Conservation (phyloP, 306 rosid genomes). For the Sindora glabra region DNA sequence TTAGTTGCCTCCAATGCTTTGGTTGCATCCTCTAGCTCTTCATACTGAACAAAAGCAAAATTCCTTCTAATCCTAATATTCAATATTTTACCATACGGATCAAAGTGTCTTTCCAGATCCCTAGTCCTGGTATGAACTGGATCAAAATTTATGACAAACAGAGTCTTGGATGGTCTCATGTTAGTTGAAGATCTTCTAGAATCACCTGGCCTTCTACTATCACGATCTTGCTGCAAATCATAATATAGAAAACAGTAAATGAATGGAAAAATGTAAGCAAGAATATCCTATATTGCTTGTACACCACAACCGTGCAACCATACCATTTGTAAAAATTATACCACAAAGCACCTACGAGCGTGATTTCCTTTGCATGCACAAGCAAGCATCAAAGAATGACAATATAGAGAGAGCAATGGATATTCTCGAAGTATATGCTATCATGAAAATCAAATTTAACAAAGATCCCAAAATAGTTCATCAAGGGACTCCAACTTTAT, state of each 20-base stretch:
- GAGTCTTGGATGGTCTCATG: slow-evolving; percentile 57
- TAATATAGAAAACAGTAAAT: slow-evolving; percentile 1
- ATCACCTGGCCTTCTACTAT: slow-evolving; percentile 52
- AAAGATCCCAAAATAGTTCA: background rate
- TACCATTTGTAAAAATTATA: too few relatives aligned
- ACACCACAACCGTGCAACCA: background rate
- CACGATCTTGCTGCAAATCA: slow-evolving; percentile 73
- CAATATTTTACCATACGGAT: slow-evolving; percentile 55
- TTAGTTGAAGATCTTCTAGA: slow-evolving; percentile 52
- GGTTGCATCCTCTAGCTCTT: slow-evolving; percentile 73
- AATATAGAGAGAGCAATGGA: background rate
- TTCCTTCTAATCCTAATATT: slow-evolving; percentile 81
- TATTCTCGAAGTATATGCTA: background rate
- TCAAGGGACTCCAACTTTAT: background rate
- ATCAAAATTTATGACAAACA: slow-evolving; percentile 79
- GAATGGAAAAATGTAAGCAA: slow-evolving; percentile 1
- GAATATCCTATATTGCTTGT: background rate
- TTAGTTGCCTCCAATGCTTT: slow-evolving; percentile 69
- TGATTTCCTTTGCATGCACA: too few relatives aligned
- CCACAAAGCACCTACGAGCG: too few relatives aligned
- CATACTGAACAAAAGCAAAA: slow-evolving; percentile 74
- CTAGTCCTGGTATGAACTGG: slow-evolving; percentile 74
- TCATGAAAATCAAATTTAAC: background rate
- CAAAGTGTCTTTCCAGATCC: slow-evolving; percentile 85
- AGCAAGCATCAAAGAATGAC: background rate